Evolutionary conservation across 2,329 filamentous ascomycete species (phyloP).

Genomic region (Fusarium ambrosium): DNA sequence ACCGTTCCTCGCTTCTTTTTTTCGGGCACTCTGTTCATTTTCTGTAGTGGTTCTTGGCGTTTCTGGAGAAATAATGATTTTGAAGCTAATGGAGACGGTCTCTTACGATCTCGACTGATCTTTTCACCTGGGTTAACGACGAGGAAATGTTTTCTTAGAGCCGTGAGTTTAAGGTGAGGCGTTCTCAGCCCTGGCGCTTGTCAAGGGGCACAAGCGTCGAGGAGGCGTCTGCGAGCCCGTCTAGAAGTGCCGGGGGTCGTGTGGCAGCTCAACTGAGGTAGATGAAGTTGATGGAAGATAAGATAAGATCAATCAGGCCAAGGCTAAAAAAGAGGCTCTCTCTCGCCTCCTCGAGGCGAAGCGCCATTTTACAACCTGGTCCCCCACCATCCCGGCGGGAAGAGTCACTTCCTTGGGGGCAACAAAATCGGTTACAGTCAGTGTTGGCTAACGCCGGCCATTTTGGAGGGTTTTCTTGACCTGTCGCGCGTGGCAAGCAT

Average conservation of each 20-base stretch:
- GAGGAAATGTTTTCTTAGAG: background rate
- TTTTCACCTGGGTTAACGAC: background rate
- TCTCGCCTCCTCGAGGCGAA: background rate
- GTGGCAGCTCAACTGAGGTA: background rate
- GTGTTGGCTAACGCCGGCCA: background rate
- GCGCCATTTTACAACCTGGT: background rate
- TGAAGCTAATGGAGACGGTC: background rate
- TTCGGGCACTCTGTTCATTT: background rate
- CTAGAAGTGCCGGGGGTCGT: background rate
- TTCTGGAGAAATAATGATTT: background rate
- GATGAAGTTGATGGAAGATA: background rate
- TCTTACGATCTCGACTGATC: background rate
- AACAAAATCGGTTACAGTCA: background rate
- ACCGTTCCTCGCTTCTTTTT: slow-evolving; percentile 4
- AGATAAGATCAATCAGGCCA: slow-evolving; percentile 9
- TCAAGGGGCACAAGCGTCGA: background rate
- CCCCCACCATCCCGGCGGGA: background rate
- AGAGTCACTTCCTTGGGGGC: background rate
- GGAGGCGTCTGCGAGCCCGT: background rate
- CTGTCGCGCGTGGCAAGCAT: background rate
- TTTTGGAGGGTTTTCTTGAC: background rate
- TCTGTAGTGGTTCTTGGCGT: background rate
- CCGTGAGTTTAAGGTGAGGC: slow-evolving; percentile 15
- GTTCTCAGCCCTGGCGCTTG: slow-evolving; percentile 17
- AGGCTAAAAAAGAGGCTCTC: background rate